A percentile compares a stretch with the other conserved stretches of the same genome.
phyloP scores from a whole-genome alignment of 352 stramenopile species.

The Globisporangium splendens region DNA sequence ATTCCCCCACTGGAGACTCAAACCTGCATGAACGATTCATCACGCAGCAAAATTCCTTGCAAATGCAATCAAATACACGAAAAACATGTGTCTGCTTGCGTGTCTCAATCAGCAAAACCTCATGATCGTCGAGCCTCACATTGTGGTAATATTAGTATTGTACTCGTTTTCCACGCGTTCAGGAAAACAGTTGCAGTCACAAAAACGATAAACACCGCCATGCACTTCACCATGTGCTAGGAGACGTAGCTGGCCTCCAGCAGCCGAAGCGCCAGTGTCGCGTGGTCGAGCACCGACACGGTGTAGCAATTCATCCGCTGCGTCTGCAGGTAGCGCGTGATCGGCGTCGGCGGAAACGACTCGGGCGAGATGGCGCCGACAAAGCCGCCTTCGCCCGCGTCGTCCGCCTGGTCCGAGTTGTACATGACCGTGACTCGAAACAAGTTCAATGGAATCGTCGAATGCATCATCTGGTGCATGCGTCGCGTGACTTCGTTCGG shows the following conservation, averaged over 20 bases:
- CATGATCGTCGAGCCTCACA: too few species aligned
- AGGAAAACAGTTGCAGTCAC: too few species aligned
- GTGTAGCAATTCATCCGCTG: conserved; percentile 74
- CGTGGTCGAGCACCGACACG: conserved; percentile 67
- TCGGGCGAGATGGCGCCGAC: conserved; percentile 61
- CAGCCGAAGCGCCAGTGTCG: conserved; percentile 58
- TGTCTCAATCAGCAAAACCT: too few species aligned
- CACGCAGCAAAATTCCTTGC: too few species aligned
- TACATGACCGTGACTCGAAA: conserved; percentile 68
- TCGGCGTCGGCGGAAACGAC: conserved; percentile 79
- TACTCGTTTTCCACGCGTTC: too few species aligned
- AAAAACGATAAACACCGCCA: too few species aligned
- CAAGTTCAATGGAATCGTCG: conserved; percentile 64
- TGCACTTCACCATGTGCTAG: too few species aligned
- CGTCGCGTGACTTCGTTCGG: conserved; percentile 55
- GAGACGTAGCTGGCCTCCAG: conserved; percentile 33
- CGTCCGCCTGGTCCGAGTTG: conserved; percentile 19
- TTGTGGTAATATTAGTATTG: too few species aligned
- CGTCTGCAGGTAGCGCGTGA: conserved; percentile 73
- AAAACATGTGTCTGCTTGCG: too few species aligned
- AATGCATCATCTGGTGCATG: conserved; percentile 84
- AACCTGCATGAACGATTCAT: too few species aligned
- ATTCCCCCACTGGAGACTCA: too few species aligned
- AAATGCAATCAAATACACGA: too few species aligned
- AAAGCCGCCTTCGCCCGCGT: conserved; percentile 23